These are phyloP conservation scores for Phtheirospermum japonicum DNA, from an alignment of 257 asterid species.

Conservation along the genomic window DNA sequence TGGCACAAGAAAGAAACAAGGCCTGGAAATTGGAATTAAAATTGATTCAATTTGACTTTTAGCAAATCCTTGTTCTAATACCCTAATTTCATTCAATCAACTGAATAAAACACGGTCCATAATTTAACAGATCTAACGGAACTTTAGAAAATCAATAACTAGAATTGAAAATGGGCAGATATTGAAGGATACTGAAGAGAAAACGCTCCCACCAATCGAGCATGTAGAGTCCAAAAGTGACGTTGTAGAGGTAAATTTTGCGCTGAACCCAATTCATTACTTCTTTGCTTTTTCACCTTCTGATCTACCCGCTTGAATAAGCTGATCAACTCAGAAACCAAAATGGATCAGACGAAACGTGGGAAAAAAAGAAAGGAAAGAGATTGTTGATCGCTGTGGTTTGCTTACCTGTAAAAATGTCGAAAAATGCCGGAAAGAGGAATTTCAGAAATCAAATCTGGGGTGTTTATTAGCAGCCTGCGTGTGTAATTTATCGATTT, in stretches of 20 bases:
- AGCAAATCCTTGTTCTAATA: slow-evolving; percentile 9
- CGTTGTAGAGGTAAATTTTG: slow-evolving; percentile 7
- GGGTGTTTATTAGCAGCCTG: not conserved
- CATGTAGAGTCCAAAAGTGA: slow-evolving; percentile 10
- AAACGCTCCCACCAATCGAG: slow-evolving; percentile 15
- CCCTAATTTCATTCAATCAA: not conserved
- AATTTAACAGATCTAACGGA: slow-evolving; percentile 7
- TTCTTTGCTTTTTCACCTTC: not conserved
- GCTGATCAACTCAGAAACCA: not conserved
- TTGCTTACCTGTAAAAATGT: slow-evolving; percentile 1
- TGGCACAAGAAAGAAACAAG: no score
- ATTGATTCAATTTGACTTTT: not conserved
- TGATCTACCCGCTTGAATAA: slow-evolving; percentile 1
- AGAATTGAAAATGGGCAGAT: not conserved
- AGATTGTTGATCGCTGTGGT: not conserved
- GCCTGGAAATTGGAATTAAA: not conserved
- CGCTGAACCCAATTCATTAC: slow-evolving; percentile 6
- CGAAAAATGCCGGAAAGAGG: not conserved
- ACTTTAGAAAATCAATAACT: not conserved
- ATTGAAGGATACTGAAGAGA: slow-evolving; percentile 10
- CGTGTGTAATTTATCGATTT: no score
- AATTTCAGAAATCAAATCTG: not conserved
- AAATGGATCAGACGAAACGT: not conserved
- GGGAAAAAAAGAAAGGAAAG: not conserved
- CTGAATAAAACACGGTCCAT: not conserved